Conservation (phyloP, 2,329 filamentous ascomycete species). For the Endoconidiophora polonica region DNA sequence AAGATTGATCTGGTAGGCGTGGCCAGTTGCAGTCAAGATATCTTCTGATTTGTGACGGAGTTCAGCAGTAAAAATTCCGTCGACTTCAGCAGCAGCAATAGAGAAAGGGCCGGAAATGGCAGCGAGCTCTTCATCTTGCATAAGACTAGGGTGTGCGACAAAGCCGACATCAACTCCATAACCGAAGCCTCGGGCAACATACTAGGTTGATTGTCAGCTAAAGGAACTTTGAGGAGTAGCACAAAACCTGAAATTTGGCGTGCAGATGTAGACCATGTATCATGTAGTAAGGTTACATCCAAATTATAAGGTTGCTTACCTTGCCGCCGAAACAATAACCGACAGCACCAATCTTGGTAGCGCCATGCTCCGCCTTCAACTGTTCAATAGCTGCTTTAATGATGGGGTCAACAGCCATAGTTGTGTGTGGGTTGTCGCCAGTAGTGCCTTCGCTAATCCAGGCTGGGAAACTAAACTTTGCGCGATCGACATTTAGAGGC, state of each 20-base stretch:
- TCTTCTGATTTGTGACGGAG: constrained; percentile 48
- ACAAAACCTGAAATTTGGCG: no score
- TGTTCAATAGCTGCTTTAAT: constrained; percentile 29
- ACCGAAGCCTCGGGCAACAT: constrained; percentile 50
- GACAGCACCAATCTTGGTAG: constrained; percentile 44
- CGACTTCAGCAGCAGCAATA: constrained; percentile 48
- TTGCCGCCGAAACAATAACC: constrained; percentile 68
- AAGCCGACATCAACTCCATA: constrained; percentile 53
- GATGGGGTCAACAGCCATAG: constrained; percentile 19
- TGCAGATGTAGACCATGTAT: no score
- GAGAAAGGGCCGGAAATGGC: constrained; percentile 51
- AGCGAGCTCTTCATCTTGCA: constrained; percentile 47
- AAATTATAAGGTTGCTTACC: constrained; percentile 21
- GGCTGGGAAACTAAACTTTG: constrained; percentile 28
- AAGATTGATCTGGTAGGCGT: constrained; percentile 61
- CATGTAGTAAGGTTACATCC: no score
- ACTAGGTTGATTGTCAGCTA: constrained; percentile 25
- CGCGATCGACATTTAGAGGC: background rate
- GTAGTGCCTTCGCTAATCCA: constrained; percentile 24
- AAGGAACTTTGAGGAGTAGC: no score
- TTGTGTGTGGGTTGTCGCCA: constrained; percentile 29
- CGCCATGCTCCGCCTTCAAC: constrained; percentile 36
- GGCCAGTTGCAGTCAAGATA: constrained; percentile 38
- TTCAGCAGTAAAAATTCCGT: constrained; percentile 46
- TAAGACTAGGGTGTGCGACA: constrained; percentile 61